A percentile compares a stretch with the other conserved stretches of the same genome.
phyloP scores from a whole-genome alignment of 1,284 basidiomycete species.

The Phellopilus nigrolimitatus region DNA sequence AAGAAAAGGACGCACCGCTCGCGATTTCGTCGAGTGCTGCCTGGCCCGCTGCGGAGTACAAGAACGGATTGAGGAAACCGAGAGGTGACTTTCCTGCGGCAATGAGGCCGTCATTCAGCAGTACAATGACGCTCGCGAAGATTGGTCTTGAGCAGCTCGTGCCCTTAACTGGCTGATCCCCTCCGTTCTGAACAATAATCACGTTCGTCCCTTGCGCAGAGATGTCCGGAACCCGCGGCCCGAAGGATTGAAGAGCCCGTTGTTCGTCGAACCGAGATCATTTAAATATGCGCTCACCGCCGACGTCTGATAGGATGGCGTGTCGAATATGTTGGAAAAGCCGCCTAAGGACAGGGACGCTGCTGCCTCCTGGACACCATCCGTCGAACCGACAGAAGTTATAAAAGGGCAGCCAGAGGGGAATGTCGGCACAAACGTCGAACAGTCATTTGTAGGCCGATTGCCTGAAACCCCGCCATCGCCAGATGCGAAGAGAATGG shows the following conservation, averaged over 20 bases:
- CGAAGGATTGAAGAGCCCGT: constrained; percentile 32
- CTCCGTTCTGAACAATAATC: constrained; percentile 29
- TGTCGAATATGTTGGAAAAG: constrained; percentile 36
- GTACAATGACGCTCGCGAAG: constrained; percentile 35
- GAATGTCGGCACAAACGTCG: constrained; percentile 35
- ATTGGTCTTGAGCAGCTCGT: constrained; percentile 38
- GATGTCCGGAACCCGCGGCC: constrained; percentile 41
- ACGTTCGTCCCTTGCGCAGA: constrained; percentile 34
- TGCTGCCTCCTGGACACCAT: constrained; percentile 28
- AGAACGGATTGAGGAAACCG: no score
- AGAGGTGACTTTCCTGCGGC: constrained; percentile 31
- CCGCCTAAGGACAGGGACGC: constrained; percentile 37
- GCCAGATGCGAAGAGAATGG: no score
- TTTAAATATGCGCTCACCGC: constrained; percentile 27
- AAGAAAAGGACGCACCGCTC: constrained; percentile 24
- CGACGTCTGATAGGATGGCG: constrained; percentile 33
- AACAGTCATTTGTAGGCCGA: no score
- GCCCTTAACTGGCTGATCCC: constrained; percentile 29
- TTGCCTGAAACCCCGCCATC: no score
- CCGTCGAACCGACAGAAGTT: constrained; percentile 30
- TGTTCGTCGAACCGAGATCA: constrained; percentile 30
- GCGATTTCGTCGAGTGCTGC: constrained; percentile 31
- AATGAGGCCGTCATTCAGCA: constrained; percentile 37
- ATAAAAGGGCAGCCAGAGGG: constrained; percentile 27
- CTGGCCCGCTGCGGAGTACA: constrained; percentile 29